These are phyloP conservation scores for Pyrenochaeta sp. DNA, from an alignment of 2,329 filamentous ascomycete species.

Conservation along the genomic window DNA sequence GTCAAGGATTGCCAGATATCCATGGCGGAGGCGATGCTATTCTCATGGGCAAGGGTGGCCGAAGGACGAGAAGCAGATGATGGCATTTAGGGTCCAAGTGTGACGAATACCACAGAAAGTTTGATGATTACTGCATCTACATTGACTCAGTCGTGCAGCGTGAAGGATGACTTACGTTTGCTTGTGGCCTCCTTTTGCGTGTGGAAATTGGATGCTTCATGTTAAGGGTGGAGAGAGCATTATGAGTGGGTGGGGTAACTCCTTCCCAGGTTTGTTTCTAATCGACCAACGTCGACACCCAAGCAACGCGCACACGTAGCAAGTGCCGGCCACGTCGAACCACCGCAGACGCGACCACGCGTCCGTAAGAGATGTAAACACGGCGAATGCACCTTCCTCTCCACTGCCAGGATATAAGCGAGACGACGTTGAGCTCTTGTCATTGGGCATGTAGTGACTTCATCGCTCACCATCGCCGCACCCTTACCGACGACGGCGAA, in stretches of 20 bases:
- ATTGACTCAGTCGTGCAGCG: not conserved
- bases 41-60: conserved; percentile 15
- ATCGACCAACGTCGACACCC: conserved; percentile 20
- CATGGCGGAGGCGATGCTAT: conserved; percentile 14
- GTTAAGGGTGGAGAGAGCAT: conserved; percentile 22
- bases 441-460: too few species aligned
- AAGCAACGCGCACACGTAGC: conserved; percentile 12
- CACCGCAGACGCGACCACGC: too few species aligned
- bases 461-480: too few species aligned
- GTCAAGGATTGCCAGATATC: conserved; percentile 13
- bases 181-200: conserved; percentile 9
- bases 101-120: conserved; percentile 21
- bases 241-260: conserved; percentile 29
- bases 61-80: conserved; percentile 20
- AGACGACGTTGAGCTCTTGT: too few species aligned
- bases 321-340: conserved; percentile 11
- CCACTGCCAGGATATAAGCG: too few species aligned
- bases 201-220: conserved; percentile 29
- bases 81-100: conserved; percentile 14
- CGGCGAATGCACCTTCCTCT: conserved; percentile 27
- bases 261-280: conserved; percentile 8
- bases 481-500: conserved; percentile 11
- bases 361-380: conserved; percentile 13
- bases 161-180: not conserved
- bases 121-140: conserved; percentile 14